Conservation (phyloP, 106 monocot genomes). For the Chionographis japonica region DNA sequence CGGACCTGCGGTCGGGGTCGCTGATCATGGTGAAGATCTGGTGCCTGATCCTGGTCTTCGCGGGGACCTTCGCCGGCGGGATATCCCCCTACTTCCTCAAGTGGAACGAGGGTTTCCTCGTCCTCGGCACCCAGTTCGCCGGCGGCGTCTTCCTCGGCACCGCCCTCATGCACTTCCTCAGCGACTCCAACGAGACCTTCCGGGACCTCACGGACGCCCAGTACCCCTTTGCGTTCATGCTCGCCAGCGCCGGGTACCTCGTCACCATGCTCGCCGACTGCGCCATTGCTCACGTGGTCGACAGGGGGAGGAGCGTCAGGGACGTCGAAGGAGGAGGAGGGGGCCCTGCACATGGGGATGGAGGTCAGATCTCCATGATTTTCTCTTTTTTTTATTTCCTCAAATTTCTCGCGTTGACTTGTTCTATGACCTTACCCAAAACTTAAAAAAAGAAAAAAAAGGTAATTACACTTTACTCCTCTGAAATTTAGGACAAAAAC, state of each 20-base stretch:
- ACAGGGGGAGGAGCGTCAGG: conserved; percentile 10
- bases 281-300: conserved; percentile 26
- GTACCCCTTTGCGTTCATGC: conserved; percentile 84
- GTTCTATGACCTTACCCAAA: too few species aligned
- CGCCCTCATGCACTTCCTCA: conserved; percentile 81
- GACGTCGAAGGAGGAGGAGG: background rate
- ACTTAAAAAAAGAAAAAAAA: too few species aligned
- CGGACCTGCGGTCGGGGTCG: conserved; percentile 41
- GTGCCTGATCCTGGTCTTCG: conserved; percentile 63
- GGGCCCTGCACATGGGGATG: conserved; percentile 1
- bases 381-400: background rate
- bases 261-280: conserved; percentile 74
- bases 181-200: conserved; percentile 68
- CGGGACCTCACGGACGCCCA: conserved; percentile 40
- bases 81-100: conserved; percentile 73
- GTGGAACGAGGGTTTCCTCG: conserved; percentile 77
- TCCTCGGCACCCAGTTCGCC: conserved; percentile 77
- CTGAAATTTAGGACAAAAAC: too few species aligned
- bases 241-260: conserved; percentile 57
- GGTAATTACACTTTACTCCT: too few species aligned
- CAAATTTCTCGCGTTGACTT: background rate
- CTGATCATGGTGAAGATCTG: conserved; percentile 60
- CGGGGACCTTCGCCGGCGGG: conserved; percentile 59
- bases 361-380: conserved; percentile 12
- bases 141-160: conserved; percentile 93